Conservation (phyloP, 805 yeast species). For the Nakazawaea populi region DNA sequence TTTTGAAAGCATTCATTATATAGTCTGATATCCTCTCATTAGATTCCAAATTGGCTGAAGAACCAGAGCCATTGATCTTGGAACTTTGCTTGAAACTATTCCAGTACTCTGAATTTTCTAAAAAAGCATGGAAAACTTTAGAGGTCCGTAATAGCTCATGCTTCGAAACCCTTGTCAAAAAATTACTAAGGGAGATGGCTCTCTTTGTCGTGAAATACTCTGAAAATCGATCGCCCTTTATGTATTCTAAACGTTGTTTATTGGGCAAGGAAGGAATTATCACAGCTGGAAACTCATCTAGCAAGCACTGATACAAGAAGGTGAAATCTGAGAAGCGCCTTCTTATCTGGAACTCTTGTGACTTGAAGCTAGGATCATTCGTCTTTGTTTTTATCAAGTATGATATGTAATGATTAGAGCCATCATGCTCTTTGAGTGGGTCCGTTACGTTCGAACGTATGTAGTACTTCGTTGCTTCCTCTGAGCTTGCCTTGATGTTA, state of each 20-base stretch:
- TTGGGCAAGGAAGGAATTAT: slow-evolving; percentile 94
- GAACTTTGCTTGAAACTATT: slow-evolving; percentile 55
- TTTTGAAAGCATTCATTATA: slow-evolving; percentile 89
- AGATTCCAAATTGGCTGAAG: slow-evolving; percentile 29
- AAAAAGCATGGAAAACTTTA: slow-evolving; percentile 61
- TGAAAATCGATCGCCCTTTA: slow-evolving; percentile 90
- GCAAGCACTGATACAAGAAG: slow-evolving; percentile 65
- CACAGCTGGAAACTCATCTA: slow-evolving; percentile 76
- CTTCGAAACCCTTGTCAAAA: slow-evolving; percentile 61
- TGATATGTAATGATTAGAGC: slow-evolving; percentile 71
- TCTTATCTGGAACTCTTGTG: slow-evolving; percentile 44
- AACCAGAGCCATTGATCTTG: slow-evolving; percentile 25
- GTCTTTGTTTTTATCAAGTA: slow-evolving; percentile 62
- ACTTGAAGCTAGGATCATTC: slow-evolving; percentile 51
- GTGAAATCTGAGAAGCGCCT: slow-evolving; percentile 87
- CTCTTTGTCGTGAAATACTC: slow-evolving; percentile 79
- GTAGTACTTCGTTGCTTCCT: slow-evolving; percentile 14
- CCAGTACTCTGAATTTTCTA: slow-evolving; percentile 70
- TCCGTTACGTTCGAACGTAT: slow-evolving; percentile 41
- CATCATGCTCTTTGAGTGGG: slow-evolving; percentile 69
- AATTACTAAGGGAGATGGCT: slow-evolving; percentile 73
- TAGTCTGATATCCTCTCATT: slow-evolving; percentile 85
- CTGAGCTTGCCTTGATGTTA: background rate
- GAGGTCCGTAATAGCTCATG: slow-evolving; percentile 73
- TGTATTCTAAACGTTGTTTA: slow-evolving; percentile 82